Base-by-base conservation (phyloP, 352 stramenopile species). In the Phytophthora pinifolia region DNA sequence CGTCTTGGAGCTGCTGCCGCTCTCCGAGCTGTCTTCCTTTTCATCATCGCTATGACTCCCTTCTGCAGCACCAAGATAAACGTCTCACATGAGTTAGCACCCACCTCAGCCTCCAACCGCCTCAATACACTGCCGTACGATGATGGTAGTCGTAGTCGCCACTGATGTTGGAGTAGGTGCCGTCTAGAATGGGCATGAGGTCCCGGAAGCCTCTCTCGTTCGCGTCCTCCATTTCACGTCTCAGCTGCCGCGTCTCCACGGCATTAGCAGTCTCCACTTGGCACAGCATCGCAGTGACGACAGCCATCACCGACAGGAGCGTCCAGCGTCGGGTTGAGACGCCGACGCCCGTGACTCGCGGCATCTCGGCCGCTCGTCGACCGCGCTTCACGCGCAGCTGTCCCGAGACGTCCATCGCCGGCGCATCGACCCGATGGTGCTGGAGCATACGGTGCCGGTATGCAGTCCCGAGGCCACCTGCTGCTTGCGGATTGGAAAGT, bases 101-200 rank as follows among this genome's bases (percentile, higher is more conserved):
- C 12, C 18, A 18, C 22, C 22, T 33, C 25, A 51, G 13, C 25
- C 5, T n/a, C 8, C 27, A 25, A 13, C 27, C 27, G 17, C 8
- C 34, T n/a, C n/a, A 14, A 15, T 30, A 25, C 17, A 30, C 4
- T 15, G 1, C 10, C 61, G 25, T 66, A 70, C 62, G 47, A 46
- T 52, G n/a, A n/a, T n/a, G 12, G 10, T 54, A 59, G 9, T 55
- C 37, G 46, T 67, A 63, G 47, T 50, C 46, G 4, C 37, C 51
- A 9, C 25, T 60, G 10, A 29, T 15, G 25, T 53, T 66, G 41
- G 44, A 50, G 25, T 63, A 58, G 6, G 29, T 48, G 36, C 36
- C 50, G 46, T 70, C 46, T 30, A 52, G 7, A 53, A 67, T 59
- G 41, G 56, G 50, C 62, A 70, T 67, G 18, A 70, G 39, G 10